Conservation (phyloP, 768 basidiomycete genomes). For the Lactarius vividus region DNA sequence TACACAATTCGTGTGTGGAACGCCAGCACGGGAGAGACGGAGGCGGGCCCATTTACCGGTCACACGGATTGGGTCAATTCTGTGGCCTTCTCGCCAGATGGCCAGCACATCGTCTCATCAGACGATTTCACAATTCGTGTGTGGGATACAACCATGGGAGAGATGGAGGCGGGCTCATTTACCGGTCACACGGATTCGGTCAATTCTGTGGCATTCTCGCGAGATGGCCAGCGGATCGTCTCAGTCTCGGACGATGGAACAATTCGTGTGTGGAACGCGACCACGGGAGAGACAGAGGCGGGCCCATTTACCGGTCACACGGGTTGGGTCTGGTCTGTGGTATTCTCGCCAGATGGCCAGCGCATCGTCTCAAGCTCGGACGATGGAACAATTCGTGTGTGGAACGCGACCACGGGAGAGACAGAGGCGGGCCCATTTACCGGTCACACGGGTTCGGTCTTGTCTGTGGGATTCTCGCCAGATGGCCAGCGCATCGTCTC, state of each 20-base stretch:
- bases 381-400: background rate
- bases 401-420: background rate
- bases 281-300: background rate
- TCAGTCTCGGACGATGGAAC: background rate
- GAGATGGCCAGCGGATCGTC: background rate
- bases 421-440: background rate
- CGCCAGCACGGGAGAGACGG: background rate
- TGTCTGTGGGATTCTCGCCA: no score
- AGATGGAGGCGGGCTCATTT: background rate
- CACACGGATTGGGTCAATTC: background rate
- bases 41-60: background rate
- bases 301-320: background rate
- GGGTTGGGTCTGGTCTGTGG: background rate
- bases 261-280: background rate
- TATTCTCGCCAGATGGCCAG: background rate
- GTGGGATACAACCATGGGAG: background rate
- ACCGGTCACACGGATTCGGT: background rate
- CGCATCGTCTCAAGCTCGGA: slow-evolving; percentile 8
- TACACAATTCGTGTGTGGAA: background rate
- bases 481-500: no score
- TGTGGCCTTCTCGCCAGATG: background rate
- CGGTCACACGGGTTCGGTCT: no score
- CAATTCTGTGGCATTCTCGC: background rate
- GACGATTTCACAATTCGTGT: background rate
- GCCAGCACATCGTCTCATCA: background rate